Evolutionary conservation across 2,329 filamentous ascomycete genomes (phyloP).

Genomic region (Fusarium napiforme): DNA sequence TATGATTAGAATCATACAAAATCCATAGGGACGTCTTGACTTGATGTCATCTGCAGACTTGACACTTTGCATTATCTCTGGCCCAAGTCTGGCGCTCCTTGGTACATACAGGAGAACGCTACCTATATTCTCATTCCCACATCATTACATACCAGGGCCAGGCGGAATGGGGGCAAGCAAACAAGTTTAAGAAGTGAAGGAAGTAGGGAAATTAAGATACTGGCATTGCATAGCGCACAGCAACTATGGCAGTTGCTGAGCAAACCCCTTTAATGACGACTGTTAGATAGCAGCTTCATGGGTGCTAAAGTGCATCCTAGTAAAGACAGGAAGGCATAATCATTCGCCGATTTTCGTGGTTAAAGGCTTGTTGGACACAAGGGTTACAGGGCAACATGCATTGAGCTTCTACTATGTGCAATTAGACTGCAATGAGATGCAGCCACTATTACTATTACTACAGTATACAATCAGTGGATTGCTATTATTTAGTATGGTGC

Average conservation of each 20-base stretch:
- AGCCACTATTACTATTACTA: background rate
- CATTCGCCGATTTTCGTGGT: background rate
- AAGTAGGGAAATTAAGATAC: background rate
- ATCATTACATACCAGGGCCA: background rate
- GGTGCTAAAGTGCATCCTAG: background rate
- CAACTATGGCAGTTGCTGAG: background rate
- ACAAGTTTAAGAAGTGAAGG: background rate
- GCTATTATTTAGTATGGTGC: background rate
- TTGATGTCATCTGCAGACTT: background rate
- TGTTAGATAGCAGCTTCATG: background rate
- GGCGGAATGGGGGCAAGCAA: background rate
- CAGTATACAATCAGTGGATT: background rate
- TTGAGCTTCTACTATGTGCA: background rate
- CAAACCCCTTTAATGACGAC: background rate
- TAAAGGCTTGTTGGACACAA: background rate
- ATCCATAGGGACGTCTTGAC: background rate
- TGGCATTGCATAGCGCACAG: background rate
- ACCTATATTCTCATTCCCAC: background rate
- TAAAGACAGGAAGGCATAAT: background rate
- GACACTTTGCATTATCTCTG: background rate
- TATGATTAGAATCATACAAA: background rate
- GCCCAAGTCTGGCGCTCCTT: background rate
- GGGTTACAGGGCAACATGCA: background rate
- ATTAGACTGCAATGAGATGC: background rate
- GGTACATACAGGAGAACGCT: background rate